Base-by-base conservation (phyloP, 805 yeast species). In the Wickerhamiella dianesei region DNA sequence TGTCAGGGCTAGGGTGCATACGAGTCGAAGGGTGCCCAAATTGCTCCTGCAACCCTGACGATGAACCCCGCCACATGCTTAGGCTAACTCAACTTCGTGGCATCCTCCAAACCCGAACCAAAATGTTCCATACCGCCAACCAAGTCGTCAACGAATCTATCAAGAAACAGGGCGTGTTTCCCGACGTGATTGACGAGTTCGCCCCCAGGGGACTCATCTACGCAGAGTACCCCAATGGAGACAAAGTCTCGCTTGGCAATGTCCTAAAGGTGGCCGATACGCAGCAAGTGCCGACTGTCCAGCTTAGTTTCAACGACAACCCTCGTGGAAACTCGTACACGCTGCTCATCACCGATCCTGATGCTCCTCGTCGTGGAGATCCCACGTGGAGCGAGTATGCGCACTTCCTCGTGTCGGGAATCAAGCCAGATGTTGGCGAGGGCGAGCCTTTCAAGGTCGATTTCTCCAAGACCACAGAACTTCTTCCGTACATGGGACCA, bases 301-400 rank as follows among this genome's bases (percentile, higher is more conserved):
- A 80, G 52, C 77, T 82, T 64, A 76, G 87, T 14, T 67, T 78
- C 51, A 65, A 73, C 36, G 58, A 66, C 14, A 62, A 70, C 21
- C 80, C 77, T 53, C 22, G 37, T 19, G 39, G 41, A n/a, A 35
- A 20, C 16, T 64, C 72, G 44, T 87, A 82, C 65, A 77, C 92
- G 9, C 66, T 88, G 53, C 82, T 83, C 2, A 55, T 87, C 53
- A 88, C 96, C 5, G 96, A 87, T 63, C 96, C 96, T 1, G 96
- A 87, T 68, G 96, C 96, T 5, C 96, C 96, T 13, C 75, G 87
- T 3, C 73, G 77, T 55, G 71, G 74, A 2, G 95, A 87, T 62
- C 77, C 80, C 59, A 84, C 79, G 60, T 86, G 94, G 94, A 80
- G 92, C 2, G 95, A 87, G 64, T 87, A 70, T 61, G 77, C 82